A percentile compares a stretch with the other conserved stretches of the same genome.
phyloP scores from a whole-genome alignment of 352 stramenopile genomes.

The Phytophthora quininea region DNA sequence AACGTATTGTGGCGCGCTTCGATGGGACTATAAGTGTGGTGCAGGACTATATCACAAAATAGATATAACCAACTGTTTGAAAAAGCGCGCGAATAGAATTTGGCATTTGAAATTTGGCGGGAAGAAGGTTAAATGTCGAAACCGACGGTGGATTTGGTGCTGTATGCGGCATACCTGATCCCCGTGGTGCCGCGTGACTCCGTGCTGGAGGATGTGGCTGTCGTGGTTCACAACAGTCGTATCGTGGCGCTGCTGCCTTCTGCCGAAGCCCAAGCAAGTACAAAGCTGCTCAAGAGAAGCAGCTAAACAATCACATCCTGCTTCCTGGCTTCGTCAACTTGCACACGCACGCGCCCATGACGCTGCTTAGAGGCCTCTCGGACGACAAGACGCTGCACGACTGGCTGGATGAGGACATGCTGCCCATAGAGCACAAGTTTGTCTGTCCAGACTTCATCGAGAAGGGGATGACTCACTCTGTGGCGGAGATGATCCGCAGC shows the following conservation, averaged over 20 bases:
- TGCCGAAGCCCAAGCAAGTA: slow-evolving; percentile 52
- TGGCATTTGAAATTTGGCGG: slow-evolving; percentile 10
- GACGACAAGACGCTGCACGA: slow-evolving; percentile 82
- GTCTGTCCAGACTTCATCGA: slow-evolving; percentile 70
- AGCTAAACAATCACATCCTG: slow-evolving; percentile 64
- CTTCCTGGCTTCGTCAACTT: slow-evolving; percentile 85
- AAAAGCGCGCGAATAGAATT: slow-evolving; percentile 11
- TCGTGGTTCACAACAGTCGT: slow-evolving; percentile 55
- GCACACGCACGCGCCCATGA: slow-evolving; percentile 85
- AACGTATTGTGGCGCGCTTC: background rate
- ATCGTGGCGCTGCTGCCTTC: slow-evolving; percentile 75
- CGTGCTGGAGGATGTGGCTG: slow-evolving; percentile 67
- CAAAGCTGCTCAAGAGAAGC: slow-evolving; percentile 34
- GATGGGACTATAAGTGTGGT: too few relatives aligned
- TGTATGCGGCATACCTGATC: slow-evolving; percentile 73
- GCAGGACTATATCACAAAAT: too few relatives aligned
- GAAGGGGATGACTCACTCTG: slow-evolving; percentile 69
- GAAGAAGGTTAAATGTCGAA: slow-evolving; percentile 5
- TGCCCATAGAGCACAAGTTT: slow-evolving; percentile 77
- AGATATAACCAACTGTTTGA: background rate
- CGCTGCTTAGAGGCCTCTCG: slow-evolving; percentile 76
- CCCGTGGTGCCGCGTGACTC: slow-evolving; percentile 70
- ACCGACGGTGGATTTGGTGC: slow-evolving; percentile 56
- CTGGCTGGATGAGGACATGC: slow-evolving; percentile 83
- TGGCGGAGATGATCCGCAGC: slow-evolving; percentile 80